Evolutionary conservation across 345 rosid species (phyloP), one percentile per base, ranked within the genome.

Genomic region (Passiflora organensis): DNA sequence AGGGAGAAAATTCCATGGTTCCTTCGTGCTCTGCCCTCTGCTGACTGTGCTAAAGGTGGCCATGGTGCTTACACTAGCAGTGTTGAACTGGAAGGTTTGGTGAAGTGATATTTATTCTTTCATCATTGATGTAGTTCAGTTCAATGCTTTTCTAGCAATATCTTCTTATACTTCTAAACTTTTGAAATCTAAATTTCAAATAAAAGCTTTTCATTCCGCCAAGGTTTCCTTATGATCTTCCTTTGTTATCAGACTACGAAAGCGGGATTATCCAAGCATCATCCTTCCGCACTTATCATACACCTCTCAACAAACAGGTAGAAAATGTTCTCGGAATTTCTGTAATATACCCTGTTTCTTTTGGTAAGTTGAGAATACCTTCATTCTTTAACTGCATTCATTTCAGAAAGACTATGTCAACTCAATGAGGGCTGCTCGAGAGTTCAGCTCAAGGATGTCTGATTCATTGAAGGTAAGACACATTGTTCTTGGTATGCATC

Each of bases 31-130:
- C 75, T 93, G 68, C 99, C 99, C 43, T 93, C 99, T 32, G 87
- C 89, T 50, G 96, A 87, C 62, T 93, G 99, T 80, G 87, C 99
- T 19, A 93, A 93, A 80, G 99, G 95, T 43, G 99, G 99, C 55
- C 96, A 80, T 72, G 97, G 99, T 69, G 99, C 99, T 65, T 89
- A 93, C 69, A 78, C 89, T 32, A 78, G 51, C 77, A 89, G 99
- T 72, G 89, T 93, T 64, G 86, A 89, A 63, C 66, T 89, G 68
- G 62, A 66, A 79, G 99, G 99, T 93, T 63, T 55, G 75, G 63
- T 22, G 44, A 39, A 55, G 55, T 53, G 66, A 37, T 43, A 51
- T 36, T 38, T 56, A 19, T 57, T 32, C 41, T 55, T 20, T 59
- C 14, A 20, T 19, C 57, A 23, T 50, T 32, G 17, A 28, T 8